phyloP scores from a whole-genome alignment of 2,329 filamentous ascomycete genomes.

The Macrophomina pseudophaseolina region DNA sequence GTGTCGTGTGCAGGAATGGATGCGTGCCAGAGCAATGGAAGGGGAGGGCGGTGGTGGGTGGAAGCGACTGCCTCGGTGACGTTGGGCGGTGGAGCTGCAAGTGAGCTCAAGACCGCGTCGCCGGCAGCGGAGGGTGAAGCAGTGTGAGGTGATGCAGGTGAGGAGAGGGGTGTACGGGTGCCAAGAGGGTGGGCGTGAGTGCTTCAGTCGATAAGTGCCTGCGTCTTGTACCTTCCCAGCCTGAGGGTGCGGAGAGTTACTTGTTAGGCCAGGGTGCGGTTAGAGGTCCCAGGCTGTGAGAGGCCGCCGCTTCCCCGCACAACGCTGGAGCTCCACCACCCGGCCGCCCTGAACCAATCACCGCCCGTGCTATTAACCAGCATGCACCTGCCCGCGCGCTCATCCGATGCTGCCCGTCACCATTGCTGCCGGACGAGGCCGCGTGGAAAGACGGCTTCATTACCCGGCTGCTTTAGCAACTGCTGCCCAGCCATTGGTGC shows the following conservation, averaged over 20 bases:
- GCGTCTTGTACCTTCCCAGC: conserved; percentile 23
- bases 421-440: neutral
- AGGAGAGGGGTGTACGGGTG: conserved; percentile 20
- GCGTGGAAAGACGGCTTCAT: conserved; percentile 2
- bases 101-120: conserved; percentile 25
- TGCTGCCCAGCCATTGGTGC: conserved; percentile 7
- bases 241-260: conserved; percentile 20
- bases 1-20: conserved; percentile 17
- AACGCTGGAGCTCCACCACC: conserved; percentile 3
- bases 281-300: conserved; percentile 1
- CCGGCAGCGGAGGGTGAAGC: conserved; percentile 2
- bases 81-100: conserved; percentile 25
- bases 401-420: conserved; percentile 19
- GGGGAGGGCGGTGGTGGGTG: conserved; percentile 1
- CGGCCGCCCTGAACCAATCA: conserved; percentile 17
- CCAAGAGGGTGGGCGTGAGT: conserved; percentile 15
- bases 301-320: conserved; percentile 21
- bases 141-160: conserved; percentile 17
- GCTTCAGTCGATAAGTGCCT: conserved; percentile 21
- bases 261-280: conserved; percentile 1
- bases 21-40: conserved; percentile 13
- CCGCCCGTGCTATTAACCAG: neutral
- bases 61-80: conserved; percentile 19
- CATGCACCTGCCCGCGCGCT: conserved; percentile 1
- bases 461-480: neutral